Conservation (phyloP, 805 yeast species). For the Lipomyces starkeyi region DNA sequence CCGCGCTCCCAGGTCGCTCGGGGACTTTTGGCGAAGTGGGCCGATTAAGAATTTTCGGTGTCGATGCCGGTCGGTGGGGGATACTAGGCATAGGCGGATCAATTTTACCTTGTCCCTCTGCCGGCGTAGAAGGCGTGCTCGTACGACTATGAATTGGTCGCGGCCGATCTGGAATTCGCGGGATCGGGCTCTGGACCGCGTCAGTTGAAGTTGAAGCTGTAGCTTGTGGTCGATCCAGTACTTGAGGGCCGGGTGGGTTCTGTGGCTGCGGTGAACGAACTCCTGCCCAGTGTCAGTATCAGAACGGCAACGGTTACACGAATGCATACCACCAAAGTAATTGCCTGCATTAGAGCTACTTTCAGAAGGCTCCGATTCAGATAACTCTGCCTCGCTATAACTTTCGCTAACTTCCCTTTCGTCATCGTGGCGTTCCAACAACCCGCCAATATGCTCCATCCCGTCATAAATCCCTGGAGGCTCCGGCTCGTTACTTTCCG, state of each 20-base stretch:
- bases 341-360: background rate
- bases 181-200: constrained; percentile 24
- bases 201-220: constrained; percentile 61
- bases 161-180: constrained; percentile 19
- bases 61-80: background rate
- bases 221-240: constrained; percentile 3
- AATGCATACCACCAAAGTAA: background rate
- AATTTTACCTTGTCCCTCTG: background rate
- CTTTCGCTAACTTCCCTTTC: constrained; percentile 13
- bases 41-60: background rate
- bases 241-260: background rate
- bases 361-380: constrained; percentile 6
- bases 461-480: constrained; percentile 25
- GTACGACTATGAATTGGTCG: background rate
- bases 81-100: background rate
- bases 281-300: background rate
- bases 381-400: constrained; percentile 21
- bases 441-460: constrained; percentile 27
- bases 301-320: background rate
- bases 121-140: background rate
- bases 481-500: background rate
- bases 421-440: constrained; percentile 17
- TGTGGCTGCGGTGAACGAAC: background rate
- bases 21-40: constrained; percentile 8
- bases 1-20: constrained; percentile 10